phyloP scores from a whole-genome alignment of 768 basidiomycete genomes.

The Inosperma sp. region DNA sequence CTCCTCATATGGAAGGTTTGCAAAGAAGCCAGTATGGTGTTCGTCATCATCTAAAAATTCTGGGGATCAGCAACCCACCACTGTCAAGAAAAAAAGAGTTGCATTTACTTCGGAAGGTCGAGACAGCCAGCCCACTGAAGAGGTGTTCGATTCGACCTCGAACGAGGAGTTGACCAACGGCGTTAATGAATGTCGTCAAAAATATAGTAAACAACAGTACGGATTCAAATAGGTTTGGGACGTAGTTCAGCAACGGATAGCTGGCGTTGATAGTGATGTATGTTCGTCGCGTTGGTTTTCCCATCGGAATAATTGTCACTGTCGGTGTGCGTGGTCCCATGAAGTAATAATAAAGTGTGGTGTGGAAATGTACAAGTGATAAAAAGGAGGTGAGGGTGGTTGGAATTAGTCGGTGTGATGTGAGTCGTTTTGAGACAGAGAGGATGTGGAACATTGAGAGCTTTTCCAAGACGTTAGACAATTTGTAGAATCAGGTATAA shows the following conservation, averaged over 20 bases:
- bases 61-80: not conserved
- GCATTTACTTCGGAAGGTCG: not conserved
- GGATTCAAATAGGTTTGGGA: constrained; percentile 70
- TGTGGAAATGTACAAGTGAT: constrained; percentile 55
- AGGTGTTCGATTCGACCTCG: constrained; percentile 56
- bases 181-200: constrained; percentile 57
- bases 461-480: constrained; percentile 29
- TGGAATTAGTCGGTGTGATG: constrained; percentile 65
- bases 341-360: constrained; percentile 12
- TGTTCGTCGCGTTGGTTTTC: not conserved
- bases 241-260: constrained; percentile 71
- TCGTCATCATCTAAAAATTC: constrained; percentile 15
- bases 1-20: constrained; percentile 54
- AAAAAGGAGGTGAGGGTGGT: constrained; percentile 58
- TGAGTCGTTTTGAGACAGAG: constrained; percentile 58
- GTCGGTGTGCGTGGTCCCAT: constrained; percentile 12
- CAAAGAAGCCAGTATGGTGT: constrained; percentile 20
- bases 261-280: constrained; percentile 10
- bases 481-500: not conserved
- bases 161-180: constrained; percentile 60
- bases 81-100: not conserved
- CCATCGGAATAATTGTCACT: constrained; percentile 10
- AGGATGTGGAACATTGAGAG: constrained; percentile 61
- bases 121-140: constrained; percentile 49
- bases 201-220: constrained; percentile 52